Base-by-base conservation (phyloP, 495 filamentous ascomycete species). In the Amniculicola lignicola region DNA sequence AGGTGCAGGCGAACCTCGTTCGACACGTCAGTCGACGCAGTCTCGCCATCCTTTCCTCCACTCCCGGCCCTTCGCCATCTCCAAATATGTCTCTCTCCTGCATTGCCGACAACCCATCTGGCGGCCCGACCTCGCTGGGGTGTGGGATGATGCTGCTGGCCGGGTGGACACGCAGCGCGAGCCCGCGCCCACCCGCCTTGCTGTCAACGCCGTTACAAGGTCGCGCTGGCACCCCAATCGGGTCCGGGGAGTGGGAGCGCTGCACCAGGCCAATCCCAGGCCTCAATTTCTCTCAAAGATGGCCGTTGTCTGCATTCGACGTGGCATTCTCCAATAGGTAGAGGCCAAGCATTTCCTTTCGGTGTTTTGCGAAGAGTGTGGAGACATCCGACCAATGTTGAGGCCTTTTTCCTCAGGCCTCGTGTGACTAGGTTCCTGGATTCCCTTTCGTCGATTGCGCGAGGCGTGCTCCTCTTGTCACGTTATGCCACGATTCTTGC, bases 321-420 rank as follows among this genome's bases (percentile, higher is more conserved):
- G 57, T 60, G 57, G 57, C n/a, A n/a, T n/a, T n/a, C 57, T 49
- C 57, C 57, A 60, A 54, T 60, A 24, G 36, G 6, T n/a, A 21
- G 22, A 27, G 36, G 42, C 57, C 40, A 59, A 54, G 40, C 1
- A 11, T 24, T 43, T 24, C 35, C 15, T 29, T 49, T 28, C 21
- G 15, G n/a, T 22, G 12, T 31, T 25, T 21, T 12, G 24, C n/a
- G 2, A 14, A 6, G 7, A 1, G 22, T 43, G 35, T 60, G 45
- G 18, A 51, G 39, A 10, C 43, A 23, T 46, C 55, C 39, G 37
- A 18, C 45, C 28, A 16, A 27, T 4, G 31, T 28, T 52, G 16
- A 25, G 37, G 16, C 38, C 38, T 49, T 50, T 49, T 5, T 42
- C 33, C 28, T 7, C 1, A 15, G 1, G 4, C 22, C 43, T 60